These are phyloP conservation scores for Alternaria rosae DNA, from an alignment of 2,329 filamentous ascomycete species.

Conservation along the genomic window DNA sequence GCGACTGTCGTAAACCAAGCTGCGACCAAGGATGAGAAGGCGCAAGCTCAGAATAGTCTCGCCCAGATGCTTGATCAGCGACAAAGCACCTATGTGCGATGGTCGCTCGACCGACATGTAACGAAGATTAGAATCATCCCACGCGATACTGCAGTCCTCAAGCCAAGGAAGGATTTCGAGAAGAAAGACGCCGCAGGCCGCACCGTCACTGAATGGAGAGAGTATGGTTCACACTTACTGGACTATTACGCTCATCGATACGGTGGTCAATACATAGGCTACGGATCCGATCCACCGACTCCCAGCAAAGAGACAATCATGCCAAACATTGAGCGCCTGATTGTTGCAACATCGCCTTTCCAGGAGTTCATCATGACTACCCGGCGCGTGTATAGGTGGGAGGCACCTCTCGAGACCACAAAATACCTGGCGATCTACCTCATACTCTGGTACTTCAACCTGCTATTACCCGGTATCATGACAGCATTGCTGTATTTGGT, in stretches of 20 bases:
- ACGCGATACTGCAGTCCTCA: slow-evolving; percentile 22
- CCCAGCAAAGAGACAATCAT: slow-evolving; percentile 45
- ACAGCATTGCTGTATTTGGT: slow-evolving; percentile 34
- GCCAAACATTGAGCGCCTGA: slow-evolving; percentile 48
- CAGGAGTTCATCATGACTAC: slow-evolving; percentile 47
- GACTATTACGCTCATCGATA: slow-evolving; percentile 41
- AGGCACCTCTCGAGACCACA: slow-evolving; percentile 38
- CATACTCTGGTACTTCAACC: slow-evolving; percentile 34
- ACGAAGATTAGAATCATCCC: slow-evolving; percentile 43
- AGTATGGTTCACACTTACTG: slow-evolving; percentile 38
- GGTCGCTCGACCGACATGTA: slow-evolving; percentile 49
- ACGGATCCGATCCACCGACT: slow-evolving; percentile 35
- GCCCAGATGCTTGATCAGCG: slow-evolving; percentile 34
- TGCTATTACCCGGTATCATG: slow-evolving; percentile 36
- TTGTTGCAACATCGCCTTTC: slow-evolving; percentile 48
- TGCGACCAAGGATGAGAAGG: slow-evolving; percentile 18
- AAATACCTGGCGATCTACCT: slow-evolving; percentile 40
- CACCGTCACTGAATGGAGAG: slow-evolving; percentile 39
- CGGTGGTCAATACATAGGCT: slow-evolving; percentile 50
- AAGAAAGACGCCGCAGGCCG: slow-evolving; percentile 25
- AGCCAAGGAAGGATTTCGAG: slow-evolving; percentile 31
- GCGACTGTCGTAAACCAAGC: slow-evolving; percentile 31
- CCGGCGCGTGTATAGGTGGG: slow-evolving; percentile 49
- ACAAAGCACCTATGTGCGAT: slow-evolving; percentile 45
- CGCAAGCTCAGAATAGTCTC: slow-evolving; percentile 26